Base-by-base conservation (phyloP, 345 rosid genomes). In the Salix brachista region DNA sequence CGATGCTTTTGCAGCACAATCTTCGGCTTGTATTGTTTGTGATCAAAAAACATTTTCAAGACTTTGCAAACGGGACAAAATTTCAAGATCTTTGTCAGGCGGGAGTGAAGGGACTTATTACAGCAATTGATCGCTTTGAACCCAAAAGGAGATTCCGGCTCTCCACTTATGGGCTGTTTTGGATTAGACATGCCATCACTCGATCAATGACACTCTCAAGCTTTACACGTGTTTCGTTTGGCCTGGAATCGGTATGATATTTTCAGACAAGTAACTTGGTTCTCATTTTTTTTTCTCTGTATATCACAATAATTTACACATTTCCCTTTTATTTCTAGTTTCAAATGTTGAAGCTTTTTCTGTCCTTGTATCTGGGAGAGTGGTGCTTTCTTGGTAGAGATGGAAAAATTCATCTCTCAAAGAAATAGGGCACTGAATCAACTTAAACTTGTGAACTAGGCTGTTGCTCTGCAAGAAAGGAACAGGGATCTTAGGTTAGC, bases 1-100 rank as follows among this genome's bases (percentile, higher is more conserved):
- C 42, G 11, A 48, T 50, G 60, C 37, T 75, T 73, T 83, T 82
- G 88, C 98, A 96, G 99, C 98, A 92, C 85, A 96, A 96, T 88
- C 98, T 96, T 73, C 91, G 99, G 60, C 93, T 96, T 64, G 91
- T 96, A 17, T 76, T 96, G 85, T 96, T 93, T 78, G 92, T 86
- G 52, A 93, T 93, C 82, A 96, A 92, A 80, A 93, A 91, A 82
- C 88, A 93, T 65, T 96, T 96, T 80, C 94, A 92, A 82, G 96
- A 93, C 79, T 89, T 87, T 71, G 86, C 91, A 74, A 91, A 88
- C 26, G 90, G 94, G 34, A 89, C 96, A 6, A 92, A 77, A 71
- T 96, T 93, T 65, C 96, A 92, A 84, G 99, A 96, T 84, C 90
- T 96, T 76, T 96, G 99, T 84, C 99, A 96, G 85, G 98, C 97